Percentiles rank a stretch among this genome's conserved stretches.
Conservation (phyloP, 208 protist genomes). For the Leishmania martiniquensis region DNA sequence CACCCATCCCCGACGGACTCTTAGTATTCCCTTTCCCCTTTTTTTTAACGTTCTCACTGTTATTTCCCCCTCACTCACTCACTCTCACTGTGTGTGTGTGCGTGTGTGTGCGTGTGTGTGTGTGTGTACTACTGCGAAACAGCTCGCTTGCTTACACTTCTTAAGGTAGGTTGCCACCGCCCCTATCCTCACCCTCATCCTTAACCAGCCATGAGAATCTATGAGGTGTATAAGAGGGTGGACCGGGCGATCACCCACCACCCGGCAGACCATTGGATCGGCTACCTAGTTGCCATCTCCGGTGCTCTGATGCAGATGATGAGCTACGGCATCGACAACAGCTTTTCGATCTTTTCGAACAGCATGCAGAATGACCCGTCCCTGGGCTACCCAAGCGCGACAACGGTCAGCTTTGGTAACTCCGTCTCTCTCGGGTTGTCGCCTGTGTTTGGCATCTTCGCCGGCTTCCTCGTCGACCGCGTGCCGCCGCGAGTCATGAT, state of each 20-base stretch:
- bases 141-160: not conserved
- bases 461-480: constrained; percentile 75
- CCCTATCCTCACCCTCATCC: not conserved
- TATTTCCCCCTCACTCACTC: no score
- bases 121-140: constrained; percentile 7
- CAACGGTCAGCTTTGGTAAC: constrained; percentile 76
- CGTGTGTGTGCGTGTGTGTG: no score
- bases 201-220: constrained; percentile 14
- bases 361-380: constrained; percentile 75
- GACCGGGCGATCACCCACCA: constrained; percentile 40
- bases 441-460: constrained; percentile 72
- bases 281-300: constrained; percentile 77
- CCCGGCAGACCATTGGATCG: constrained; percentile 75
- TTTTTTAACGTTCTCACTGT: not conserved
- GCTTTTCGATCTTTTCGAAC: constrained; percentile 73
- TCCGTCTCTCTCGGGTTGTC: constrained; percentile 77
- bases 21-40: not conserved
- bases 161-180: not conserved
- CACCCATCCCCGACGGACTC: not conserved
- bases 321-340: constrained; percentile 88
- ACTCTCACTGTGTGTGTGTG: no score
- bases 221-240: constrained; percentile 21
- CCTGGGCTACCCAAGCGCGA: constrained; percentile 68
- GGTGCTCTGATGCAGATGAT: constrained; percentile 85
- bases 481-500: constrained; percentile 78